Evolutionary conservation across 306 rosid genomes (phyloP).

Genomic region (Delonix regia): DNA sequence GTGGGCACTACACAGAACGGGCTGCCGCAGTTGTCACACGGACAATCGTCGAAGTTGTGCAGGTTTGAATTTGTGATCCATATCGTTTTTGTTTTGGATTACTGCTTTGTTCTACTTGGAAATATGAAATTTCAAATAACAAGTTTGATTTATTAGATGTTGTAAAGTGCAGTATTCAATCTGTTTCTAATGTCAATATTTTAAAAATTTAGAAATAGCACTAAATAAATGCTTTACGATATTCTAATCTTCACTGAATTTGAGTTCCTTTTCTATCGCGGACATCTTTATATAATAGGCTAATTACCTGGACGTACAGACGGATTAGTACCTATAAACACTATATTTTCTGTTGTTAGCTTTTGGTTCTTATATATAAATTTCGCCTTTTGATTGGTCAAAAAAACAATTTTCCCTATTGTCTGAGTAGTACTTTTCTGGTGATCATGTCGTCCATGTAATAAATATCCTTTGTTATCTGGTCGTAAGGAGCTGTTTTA

Average conservation of each 20-base stretch:
- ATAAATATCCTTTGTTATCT: neutral
- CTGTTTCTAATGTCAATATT: neutral
- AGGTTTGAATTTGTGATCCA: constrained; percentile 47
- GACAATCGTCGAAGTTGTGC: constrained; percentile 96
- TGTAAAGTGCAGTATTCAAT: neutral
- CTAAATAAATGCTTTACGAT: neutral
- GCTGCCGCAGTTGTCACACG: constrained; percentile 86
- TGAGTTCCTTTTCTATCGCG: neutral
- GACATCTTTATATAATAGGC: neutral
- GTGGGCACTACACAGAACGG: constrained; percentile 95
- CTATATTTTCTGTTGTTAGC: neutral
- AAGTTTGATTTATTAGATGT: neutral
- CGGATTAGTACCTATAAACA: neutral
- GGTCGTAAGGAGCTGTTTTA: neutral
- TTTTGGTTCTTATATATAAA: neutral
- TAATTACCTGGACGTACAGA: constrained; percentile 10
- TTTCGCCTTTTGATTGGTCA: too few species aligned
- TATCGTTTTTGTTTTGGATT: neutral
- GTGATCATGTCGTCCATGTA: neutral
- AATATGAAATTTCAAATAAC: neutral
- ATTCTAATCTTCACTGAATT: neutral
- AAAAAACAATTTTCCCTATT: neutral
- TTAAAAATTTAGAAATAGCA: neutral
- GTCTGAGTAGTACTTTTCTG: constrained; percentile 3
- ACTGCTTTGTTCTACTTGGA: constrained; percentile 5